Evolutionary conservation across 768 basidiomycete species (phyloP).

Genomic region (Hysterangium stoloniferum): DNA sequence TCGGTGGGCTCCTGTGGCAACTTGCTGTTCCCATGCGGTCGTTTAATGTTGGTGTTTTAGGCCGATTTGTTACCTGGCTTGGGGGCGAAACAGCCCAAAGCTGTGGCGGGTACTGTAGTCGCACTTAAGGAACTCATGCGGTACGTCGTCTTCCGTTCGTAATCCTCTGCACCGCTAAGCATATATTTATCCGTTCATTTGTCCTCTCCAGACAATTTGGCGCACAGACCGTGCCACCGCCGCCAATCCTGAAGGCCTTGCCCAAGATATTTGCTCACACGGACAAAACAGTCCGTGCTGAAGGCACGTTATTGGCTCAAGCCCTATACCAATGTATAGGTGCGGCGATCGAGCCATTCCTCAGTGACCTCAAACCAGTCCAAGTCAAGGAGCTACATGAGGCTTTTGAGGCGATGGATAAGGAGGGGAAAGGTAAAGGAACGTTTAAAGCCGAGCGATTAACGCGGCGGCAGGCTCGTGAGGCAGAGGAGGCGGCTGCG

Average conservation of each 20-base stretch:
- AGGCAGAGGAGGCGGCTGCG: conserved; percentile 28
- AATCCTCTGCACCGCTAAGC: not conserved
- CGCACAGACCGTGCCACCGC: conserved; percentile 58
- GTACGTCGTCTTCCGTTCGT: conserved; percentile 36
- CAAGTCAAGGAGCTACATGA: conserved; percentile 96
- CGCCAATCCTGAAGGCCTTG: conserved; percentile 76
- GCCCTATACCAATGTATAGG: conserved; percentile 74
- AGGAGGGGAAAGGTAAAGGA: conserved; percentile 80
- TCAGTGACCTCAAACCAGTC: conserved; percentile 90
- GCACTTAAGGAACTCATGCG: conserved; percentile 79
- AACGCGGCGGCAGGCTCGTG: conserved; percentile 71
- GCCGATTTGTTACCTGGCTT: conserved; percentile 78
- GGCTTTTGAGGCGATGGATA: conserved; percentile 76
- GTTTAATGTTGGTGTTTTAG: conserved; percentile 28
- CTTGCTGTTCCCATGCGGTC: conserved; percentile 23
- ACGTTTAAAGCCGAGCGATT: conserved; percentile 68
- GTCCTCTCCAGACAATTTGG: conserved; percentile 64
- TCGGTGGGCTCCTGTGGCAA: conserved; percentile 58
- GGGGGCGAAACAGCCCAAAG: conserved; percentile 89
- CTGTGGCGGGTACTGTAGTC: conserved; percentile 70
- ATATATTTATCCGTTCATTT: not conserved
- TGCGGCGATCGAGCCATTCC: conserved; percentile 70
- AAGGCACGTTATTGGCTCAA: conserved; percentile 73
- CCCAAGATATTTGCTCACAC: conserved; percentile 93
- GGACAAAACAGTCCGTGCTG: conserved; percentile 92